Base-by-base conservation (phyloP, 2,329 filamentous ascomycete genomes). In the Apiospora sp. region DNA sequence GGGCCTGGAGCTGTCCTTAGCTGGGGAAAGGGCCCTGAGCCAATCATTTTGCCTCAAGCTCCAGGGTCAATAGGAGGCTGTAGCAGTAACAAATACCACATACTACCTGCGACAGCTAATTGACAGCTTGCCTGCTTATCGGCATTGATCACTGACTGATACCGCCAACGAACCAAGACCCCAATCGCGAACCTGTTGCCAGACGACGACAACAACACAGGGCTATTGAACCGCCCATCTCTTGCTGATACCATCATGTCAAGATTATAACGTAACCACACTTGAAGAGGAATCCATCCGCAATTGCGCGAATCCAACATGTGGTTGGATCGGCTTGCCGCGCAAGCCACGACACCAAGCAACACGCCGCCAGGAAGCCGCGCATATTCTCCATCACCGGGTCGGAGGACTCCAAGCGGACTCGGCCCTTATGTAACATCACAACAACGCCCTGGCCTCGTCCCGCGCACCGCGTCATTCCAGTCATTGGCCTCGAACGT, bases 241-340 rank as follows among this genome's bases (percentile, higher is more conserved):
- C 58, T n/a, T 41, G 34, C 34, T 64, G 34, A 14, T 37, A 22
- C 58, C 58, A 64, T 41, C 58, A 64, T 64, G 58, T 64, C 34
- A 37, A 34, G n/a, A 12, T 64, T 64, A 64, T 64, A 64, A 70
- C 48, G 37, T 30, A 30, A 22, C 34, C 69, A 27, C 46, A 48
- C 51, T 44, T 70, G 2, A n/a, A 41, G 58, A 64, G 58, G 34
- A 64, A 64, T 41, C 34, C 22, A 64, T 64, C 22, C 58, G 19
- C 58, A n/a, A 19, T n/a, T 41, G 58, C 58, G 37, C 37, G 37
- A 22, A n/a, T 71, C 74, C 78, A 83, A 78, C 78, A 97, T 97
- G 94, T 98, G 95, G 95, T 91, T 97, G 80, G 95, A 98, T 85
- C 92, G 95, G 81, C 91, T 97, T 76, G 92, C 93, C 75, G 91